A percentile compares a stretch with the other conserved stretches of the same genome.
phyloP scores from a whole-genome alignment of 2,329 filamentous ascomycete species.

The Tolypocladium sp. region DNA sequence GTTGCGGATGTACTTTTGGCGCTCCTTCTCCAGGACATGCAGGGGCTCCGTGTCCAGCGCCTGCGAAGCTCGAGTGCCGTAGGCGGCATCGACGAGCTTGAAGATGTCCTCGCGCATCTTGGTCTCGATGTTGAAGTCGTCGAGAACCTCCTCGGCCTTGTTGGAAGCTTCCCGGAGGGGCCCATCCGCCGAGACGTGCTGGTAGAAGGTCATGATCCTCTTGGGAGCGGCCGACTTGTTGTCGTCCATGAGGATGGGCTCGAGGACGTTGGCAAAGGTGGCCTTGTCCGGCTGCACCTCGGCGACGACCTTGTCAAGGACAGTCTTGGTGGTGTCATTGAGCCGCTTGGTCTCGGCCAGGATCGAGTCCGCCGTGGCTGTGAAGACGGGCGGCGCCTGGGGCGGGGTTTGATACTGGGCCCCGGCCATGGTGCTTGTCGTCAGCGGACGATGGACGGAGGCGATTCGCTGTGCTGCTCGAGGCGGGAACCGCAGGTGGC shows the following conservation, averaged over 20 bases:
- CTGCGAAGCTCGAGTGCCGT: conserved; percentile 40
- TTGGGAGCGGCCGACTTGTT: conserved; percentile 50
- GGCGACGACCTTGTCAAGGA: conserved; percentile 60
- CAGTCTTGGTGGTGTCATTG: conserved; percentile 50
- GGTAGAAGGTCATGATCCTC: conserved; percentile 70
- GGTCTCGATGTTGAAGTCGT: conserved; percentile 69
- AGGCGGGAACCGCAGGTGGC: conserved; percentile 31
- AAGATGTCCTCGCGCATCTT: conserved; percentile 79
- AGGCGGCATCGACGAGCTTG: conserved; percentile 51
- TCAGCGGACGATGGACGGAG: conserved; percentile 22
- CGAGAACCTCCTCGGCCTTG: conserved; percentile 65
- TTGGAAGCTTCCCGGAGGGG: conserved; percentile 66
- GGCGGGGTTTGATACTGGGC: conserved; percentile 64
- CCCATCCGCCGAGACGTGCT: conserved; percentile 63
- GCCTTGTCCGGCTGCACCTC: conserved; percentile 44
- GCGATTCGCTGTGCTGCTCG: neutral
- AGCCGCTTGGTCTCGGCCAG: conserved; percentile 57
- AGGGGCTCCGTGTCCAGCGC: conserved; percentile 59
- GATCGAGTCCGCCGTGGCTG: conserved; percentile 60
- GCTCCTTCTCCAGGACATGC: conserved; percentile 68
- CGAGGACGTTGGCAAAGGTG: conserved; percentile 45
- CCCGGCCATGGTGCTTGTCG: conserved; percentile 54
- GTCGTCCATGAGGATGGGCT: conserved; percentile 66
- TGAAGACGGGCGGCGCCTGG: conserved; percentile 70
- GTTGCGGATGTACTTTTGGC: conserved; percentile 68